phyloP scores from a whole-genome alignment of 768 basidiomycete genomes.

The Lentinula detonsa region DNA sequence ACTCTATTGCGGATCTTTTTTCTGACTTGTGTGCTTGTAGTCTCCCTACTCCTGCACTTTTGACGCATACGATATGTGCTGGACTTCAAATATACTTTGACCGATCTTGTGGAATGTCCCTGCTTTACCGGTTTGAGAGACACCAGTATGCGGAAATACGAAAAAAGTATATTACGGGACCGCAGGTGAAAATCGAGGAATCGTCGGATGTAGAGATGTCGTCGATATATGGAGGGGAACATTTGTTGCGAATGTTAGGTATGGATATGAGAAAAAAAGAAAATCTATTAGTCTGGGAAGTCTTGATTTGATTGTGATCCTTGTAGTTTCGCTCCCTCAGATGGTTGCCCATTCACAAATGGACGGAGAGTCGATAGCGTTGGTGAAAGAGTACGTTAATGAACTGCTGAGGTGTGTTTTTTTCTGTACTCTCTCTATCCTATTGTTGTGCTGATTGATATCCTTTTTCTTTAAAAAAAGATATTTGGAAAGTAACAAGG shows the following conservation, averaged over 20 bases:
- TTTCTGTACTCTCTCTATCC: not conserved
- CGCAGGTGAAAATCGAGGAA: slow-evolving; percentile 44
- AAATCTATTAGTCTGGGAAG: not conserved
- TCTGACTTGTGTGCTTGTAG: slow-evolving; percentile 23
- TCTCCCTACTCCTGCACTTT: slow-evolving; percentile 59
- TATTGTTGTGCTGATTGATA: not conserved
- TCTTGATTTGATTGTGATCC: slow-evolving; percentile 4
- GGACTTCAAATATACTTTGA: slow-evolving; percentile 93
- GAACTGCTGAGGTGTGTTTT: slow-evolving; percentile 70
- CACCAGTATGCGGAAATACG: slow-evolving; percentile 83
- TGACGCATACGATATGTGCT: slow-evolving; percentile 76
- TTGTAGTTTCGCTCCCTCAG: slow-evolving; percentile 79
- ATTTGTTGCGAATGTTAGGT: slow-evolving; percentile 90
- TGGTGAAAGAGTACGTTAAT: slow-evolving; percentile 86
- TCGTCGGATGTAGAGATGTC: slow-evolving; percentile 79
- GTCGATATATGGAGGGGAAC: slow-evolving; percentile 89
- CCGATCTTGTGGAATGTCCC: slow-evolving; percentile 79
- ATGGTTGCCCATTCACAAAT: slow-evolving; percentile 89
- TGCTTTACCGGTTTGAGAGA: slow-evolving; percentile 94
- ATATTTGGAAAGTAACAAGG: slow-evolving; percentile 74
- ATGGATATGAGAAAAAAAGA: slow-evolving; percentile 17
- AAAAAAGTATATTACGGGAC: slow-evolving; percentile 67
- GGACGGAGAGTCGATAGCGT: slow-evolving; percentile 77
- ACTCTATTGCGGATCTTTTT: not conserved
- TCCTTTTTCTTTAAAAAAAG: slow-evolving; percentile 27